phyloP scores from a whole-genome alignment of 176 grass and related monocot genomes.

The Luzula sylvatica region DNA sequence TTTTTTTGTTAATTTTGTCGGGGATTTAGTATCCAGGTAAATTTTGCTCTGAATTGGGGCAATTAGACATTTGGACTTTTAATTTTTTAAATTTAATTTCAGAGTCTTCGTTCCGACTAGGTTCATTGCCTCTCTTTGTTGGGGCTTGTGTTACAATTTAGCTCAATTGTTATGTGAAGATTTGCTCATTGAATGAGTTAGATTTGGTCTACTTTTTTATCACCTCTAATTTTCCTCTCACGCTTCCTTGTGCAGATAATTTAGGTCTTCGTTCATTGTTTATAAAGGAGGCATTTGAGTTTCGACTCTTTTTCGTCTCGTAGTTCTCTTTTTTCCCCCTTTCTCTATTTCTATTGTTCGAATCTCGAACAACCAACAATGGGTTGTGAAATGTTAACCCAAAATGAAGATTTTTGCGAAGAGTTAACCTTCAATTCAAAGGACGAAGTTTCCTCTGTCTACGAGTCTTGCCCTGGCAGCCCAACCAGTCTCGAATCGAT shows the following conservation, averaged over 20 bases:
- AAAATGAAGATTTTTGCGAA: slow-evolving; percentile 10
- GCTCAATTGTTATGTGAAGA: slow-evolving; percentile 15
- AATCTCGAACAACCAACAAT: slow-evolving; percentile 11
- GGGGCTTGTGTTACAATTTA: slow-evolving; percentile 15
- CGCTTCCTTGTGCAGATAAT: slow-evolving; percentile 16
- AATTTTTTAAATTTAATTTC: slow-evolving; percentile 18
- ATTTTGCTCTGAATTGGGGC: slow-evolving; percentile 13
- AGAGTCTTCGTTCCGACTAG: slow-evolving; percentile 15
- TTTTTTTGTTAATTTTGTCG: slow-evolving; percentile 10
- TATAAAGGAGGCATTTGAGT: slow-evolving; percentile 18
- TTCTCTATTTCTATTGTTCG: slow-evolving; percentile 6
- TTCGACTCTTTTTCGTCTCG: slow-evolving; percentile 16
- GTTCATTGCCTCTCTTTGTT: slow-evolving; percentile 6
- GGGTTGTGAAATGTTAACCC: slow-evolving; percentile 5
- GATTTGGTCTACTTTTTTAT: slow-evolving; percentile 19
- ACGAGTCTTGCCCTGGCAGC: slow-evolving; percentile 13
- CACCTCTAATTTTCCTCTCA: background rate
- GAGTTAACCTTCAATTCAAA: slow-evolving; percentile 27
- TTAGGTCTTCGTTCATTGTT: slow-evolving; percentile 18
- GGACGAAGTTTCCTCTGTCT: slow-evolving; percentile 19
- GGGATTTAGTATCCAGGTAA: slow-evolving; percentile 2
- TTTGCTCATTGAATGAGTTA: slow-evolving; percentile 19
- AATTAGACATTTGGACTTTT: slow-evolving; percentile 5
- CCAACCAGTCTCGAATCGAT: background rate
- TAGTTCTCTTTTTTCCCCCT: slow-evolving; percentile 7